Base-by-base conservation (phyloP, 1,284 basidiomycete species). In the Tylopilus microsporus region DNA sequence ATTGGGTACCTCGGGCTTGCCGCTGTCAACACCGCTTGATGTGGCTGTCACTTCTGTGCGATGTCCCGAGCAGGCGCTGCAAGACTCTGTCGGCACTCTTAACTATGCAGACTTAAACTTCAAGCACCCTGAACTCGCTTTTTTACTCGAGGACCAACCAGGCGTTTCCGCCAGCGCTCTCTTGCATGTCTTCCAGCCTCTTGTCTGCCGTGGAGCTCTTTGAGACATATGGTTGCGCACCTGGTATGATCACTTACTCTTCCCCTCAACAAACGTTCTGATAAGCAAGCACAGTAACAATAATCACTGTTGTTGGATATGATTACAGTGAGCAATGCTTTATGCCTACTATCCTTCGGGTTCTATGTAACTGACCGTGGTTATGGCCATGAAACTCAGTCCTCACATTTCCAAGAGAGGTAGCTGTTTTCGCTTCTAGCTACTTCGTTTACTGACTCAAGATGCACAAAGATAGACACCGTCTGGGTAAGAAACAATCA, bases 401-500 rank as follows among this genome's bases (percentile, higher is more conserved):
- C 9, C 55, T 58, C 30, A 58, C 25, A 1, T 53, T 60, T 19
- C 18, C 57, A 36, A 46, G n/a, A 25, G 57, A 60, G 52, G 59
- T 60, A 48, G 46, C 3, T 32, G 9, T 5, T 36, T 42, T 43
- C 25, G 42, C 12, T 36, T 5, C 21, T 7, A 9, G 18, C 9
- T 18, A 4, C 41, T 41, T 42, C 41, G 41, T 42, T 42, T 13
- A n/a, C 1, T 42, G 16, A n/a, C 16, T 18, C 13, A 42, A 18
- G 41, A 1, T 42, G 1, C n/a, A 13, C 8, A 3, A 52, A 64
- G 62, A 43, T 62, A 47, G 47, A 62, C 1, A 56, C 62, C 12
- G 10, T 64, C 47, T 64, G 63, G 63, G 57, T 60, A 30, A 58
- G 49, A 10, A 10, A 13, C 5, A 45, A 19, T 7, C 19, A 11